Base-by-base conservation (phyloP, 1,139 yeast species). In the Pichia sp. region DNA sequence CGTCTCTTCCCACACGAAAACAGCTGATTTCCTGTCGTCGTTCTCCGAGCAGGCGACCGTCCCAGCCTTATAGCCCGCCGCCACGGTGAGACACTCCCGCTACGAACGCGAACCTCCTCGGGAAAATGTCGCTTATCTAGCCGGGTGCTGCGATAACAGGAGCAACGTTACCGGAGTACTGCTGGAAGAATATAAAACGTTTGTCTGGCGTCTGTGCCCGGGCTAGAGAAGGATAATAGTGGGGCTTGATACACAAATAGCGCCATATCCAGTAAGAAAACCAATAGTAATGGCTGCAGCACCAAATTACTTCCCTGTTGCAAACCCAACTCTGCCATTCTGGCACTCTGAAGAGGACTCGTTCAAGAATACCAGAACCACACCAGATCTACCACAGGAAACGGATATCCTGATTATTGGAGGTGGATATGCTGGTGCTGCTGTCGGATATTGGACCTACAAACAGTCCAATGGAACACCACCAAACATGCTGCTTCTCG, bases 361-460 rank as follows among this genome's bases (percentile, higher is more conserved):
- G n/a, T 60, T 64, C 43, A 49, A 56, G 8, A 48, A 51, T 21
- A 50, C 49, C 10, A 54, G 66, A 44, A 52, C 60, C 4, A 57
- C 64, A 0, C 42, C 49, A 3, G 59, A 58, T 0, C 52, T 62
- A 12, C 66, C 64, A 36, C 22, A 49, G 7, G 65, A 64, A 37
- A 65, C 55, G 7, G 63, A 58, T 47, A 62, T 67, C 12, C 58
- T 73, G 19, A 65, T 73, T 44, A 64, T 72, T 49, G 76, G 76
- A 4, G 65, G 72, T 0, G 76, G 77, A 9, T 72, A 70, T 58
- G 65, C 74, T 6, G 77, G 76, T 21, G 61, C 74, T 3, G 61
- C 74, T 1, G 57, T 63, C 3, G 73, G 74, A 0, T 64, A 70
- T 55, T 66, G 65, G 53, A 57, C 70, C 28, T 56, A 62, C 18